Percentiles rank a stretch among this genome's conserved stretches.
Evolutionary conservation across 306 rosid species (phyloP).

Genomic region (Amphicarpaea edgeworthii): DNA sequence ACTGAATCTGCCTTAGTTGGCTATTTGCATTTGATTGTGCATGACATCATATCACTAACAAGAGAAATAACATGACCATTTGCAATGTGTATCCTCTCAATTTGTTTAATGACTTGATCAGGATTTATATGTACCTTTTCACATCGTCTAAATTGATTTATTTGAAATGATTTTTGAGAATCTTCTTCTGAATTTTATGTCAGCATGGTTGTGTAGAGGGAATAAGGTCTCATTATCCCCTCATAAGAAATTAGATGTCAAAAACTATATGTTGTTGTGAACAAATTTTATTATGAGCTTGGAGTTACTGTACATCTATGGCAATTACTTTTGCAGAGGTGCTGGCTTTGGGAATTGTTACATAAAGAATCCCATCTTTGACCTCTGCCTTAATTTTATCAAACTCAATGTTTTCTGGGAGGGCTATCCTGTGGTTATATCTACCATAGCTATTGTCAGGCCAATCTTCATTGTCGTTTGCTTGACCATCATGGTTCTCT

Average conservation of each 20-base stretch:
- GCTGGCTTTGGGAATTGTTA: conserved; percentile 45
- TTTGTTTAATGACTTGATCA: conserved; percentile 31
- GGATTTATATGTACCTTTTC: conserved; percentile 18
- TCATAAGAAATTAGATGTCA: conserved; percentile 11
- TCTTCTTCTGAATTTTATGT: conserved; percentile 29
- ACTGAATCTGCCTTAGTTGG: conserved; percentile 1
- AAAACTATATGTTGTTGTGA: conserved; percentile 17
- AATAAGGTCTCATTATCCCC: conserved; percentile 6
- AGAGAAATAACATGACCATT: not conserved
- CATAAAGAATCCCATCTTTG: conserved; percentile 49
- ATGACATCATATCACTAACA: conserved; percentile 23
- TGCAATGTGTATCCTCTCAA: conserved; percentile 26
- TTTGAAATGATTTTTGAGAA: not conserved
- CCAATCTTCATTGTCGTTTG: conserved; percentile 38
- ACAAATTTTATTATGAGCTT: not conserved
- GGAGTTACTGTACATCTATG: conserved; percentile 45
- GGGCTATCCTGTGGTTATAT: conserved; percentile 42
- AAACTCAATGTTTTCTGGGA: conserved; percentile 45
- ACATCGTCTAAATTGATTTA: not conserved
- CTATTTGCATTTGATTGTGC: conserved; percentile 36
- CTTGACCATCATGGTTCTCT: conserved; percentile 36
- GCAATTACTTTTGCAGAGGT: conserved; percentile 33
- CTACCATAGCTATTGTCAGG: conserved; percentile 47
- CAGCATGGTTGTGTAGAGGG: not conserved
- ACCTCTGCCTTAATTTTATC: conserved; percentile 50